A percentile compares a stretch with the other conserved stretches of the same genome.
These are phyloP conservation scores for Penicillium dipodomyicola DNA, from an alignment of 495 filamentous ascomycete species.

Conservation along the genomic window DNA sequence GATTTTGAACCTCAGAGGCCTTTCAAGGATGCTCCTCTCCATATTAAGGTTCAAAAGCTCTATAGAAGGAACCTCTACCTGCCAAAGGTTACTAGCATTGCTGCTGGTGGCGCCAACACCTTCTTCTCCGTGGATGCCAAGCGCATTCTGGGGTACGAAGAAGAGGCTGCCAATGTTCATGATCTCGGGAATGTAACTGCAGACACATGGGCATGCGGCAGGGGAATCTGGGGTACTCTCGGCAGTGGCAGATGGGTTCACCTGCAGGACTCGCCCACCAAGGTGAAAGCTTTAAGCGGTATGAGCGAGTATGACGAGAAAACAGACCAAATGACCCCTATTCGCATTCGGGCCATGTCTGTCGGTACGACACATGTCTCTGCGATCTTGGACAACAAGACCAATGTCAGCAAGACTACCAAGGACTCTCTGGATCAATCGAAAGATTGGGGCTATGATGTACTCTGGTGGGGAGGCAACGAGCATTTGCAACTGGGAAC, in stretches of 20 bases:
- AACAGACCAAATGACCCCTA: slow-evolving; percentile 64
- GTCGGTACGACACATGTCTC: slow-evolving; percentile 77
- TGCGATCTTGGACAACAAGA: slow-evolving; percentile 77
- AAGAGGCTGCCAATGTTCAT: slow-evolving; percentile 38
- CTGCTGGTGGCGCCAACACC: slow-evolving; percentile 80
- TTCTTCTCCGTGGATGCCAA: slow-evolving; percentile 84
- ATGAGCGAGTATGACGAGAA: slow-evolving; percentile 83
- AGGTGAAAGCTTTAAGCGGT: slow-evolving; percentile 78
- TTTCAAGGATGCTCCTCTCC: slow-evolving; percentile 65
- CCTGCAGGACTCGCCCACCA: slow-evolving; percentile 70
- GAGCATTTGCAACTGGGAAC: slow-evolving; percentile 91
- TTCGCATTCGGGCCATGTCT: slow-evolving; percentile 66
- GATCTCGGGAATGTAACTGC: slow-evolving; percentile 56
- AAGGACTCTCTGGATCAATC: slow-evolving; percentile 45
- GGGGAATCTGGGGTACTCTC: slow-evolving; percentile 77
- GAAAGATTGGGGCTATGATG: slow-evolving; percentile 77
- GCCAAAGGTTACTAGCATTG: slow-evolving; percentile 66
- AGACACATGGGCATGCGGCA: slow-evolving; percentile 83
- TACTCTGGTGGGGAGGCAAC: slow-evolving; percentile 91
- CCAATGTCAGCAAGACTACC: slow-evolving; percentile 54
- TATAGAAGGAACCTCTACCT: slow-evolving; percentile 61
- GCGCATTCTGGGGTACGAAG: slow-evolving; percentile 46
- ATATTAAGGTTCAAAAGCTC: slow-evolving; percentile 63
- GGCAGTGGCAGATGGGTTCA: slow-evolving; percentile 92
- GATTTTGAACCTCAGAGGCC: slow-evolving; percentile 58